These are phyloP conservation scores for Leccinum pallidistipes DNA, from an alignment of 1,284 basidiomycete species.

Conservation along the genomic window DNA sequence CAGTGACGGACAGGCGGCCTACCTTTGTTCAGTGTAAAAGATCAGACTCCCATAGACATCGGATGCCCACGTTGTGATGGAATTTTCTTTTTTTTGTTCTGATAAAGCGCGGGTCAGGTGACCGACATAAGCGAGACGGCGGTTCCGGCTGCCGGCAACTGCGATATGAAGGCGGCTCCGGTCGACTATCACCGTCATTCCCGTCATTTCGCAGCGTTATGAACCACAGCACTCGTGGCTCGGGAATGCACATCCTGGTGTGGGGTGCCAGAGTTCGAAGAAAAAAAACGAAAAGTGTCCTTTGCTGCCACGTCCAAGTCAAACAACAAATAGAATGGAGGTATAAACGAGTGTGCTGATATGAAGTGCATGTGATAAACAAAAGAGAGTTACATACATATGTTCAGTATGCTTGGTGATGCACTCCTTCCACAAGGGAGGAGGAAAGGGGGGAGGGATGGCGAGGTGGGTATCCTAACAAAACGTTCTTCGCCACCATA, in stretches of 20 bases:
- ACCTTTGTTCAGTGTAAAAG: conserved; percentile 4
- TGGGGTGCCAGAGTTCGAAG: not conserved
- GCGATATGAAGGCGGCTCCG: conserved; percentile 19
- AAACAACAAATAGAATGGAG: conserved; percentile 21
- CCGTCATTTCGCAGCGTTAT: not conserved
- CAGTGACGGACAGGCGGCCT: not conserved
- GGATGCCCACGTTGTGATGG: not conserved
- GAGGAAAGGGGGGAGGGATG: not conserved
- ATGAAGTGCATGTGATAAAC: conserved; percentile 28
- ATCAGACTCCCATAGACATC: not conserved
- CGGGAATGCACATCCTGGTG: not conserved
- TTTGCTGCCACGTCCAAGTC: conserved; percentile 22
- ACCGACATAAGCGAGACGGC: conserved; percentile 1
- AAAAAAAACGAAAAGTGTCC: not conserved
- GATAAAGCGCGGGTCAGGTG: not conserved
- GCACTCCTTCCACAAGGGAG: conserved; percentile 4
- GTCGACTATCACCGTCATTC: not conserved
- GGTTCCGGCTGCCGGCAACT: conserved; percentile 14
- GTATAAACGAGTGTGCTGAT: conserved; percentile 24
- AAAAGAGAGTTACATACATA: conserved; percentile 35
- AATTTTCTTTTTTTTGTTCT: not conserved
- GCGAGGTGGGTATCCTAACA: conserved; percentile 44
- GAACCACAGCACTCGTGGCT: not conserved
- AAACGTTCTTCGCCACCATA: conserved; percentile 72
- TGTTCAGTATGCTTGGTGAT: conserved; percentile 31